These are phyloP conservation scores for Prunus mira DNA, from an alignment of 306 rosid species.

Conservation along the genomic window DNA sequence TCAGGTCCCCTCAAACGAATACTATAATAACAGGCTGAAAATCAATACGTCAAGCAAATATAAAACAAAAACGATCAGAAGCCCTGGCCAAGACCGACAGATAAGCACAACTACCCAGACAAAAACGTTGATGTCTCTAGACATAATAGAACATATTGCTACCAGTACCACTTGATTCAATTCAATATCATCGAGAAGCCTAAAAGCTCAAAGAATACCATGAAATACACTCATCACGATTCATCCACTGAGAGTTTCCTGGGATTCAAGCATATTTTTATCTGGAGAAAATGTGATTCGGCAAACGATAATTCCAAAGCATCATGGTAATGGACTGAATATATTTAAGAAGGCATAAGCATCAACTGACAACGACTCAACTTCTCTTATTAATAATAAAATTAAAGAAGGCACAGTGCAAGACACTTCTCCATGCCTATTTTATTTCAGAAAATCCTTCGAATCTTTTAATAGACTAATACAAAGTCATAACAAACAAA, in stretches of 20 bases:
- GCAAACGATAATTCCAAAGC: neutral
- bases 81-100: neutral
- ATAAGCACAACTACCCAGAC: neutral
- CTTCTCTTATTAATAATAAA: neutral
- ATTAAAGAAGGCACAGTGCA: neutral
- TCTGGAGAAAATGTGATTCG: neutral
- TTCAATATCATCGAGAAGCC: neutral
- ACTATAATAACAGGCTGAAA: neutral
- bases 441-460: neutral
- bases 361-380: neutral
- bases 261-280: neutral
- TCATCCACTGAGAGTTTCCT: neutral
- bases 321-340: neutral
- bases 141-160: neutral
- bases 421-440: neutral
- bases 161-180: neutral
- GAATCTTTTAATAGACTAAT: neutral
- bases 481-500: neutral
- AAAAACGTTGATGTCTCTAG: neutral
- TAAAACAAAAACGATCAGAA: neutral
- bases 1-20: neutral
- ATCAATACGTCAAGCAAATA: neutral
- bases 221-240: neutral
- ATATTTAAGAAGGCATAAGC: neutral
- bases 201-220: neutral